Base-by-base conservation (phyloP, 768 basidiomycete species). In the Russula griseocarnosa region DNA sequence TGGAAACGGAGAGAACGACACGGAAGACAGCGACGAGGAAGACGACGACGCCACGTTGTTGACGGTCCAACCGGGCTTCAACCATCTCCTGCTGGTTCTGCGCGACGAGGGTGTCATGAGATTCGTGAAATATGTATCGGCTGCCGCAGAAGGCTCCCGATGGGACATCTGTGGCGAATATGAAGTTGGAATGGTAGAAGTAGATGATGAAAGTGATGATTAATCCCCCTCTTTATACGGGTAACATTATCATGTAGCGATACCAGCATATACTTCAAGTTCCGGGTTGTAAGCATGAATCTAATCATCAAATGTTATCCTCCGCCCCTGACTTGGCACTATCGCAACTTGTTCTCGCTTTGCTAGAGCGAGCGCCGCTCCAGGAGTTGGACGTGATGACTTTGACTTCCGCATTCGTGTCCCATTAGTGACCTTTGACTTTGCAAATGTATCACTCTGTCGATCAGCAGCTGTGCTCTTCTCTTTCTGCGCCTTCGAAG, bases 161-260 rank as follows among this genome's bases (percentile, higher is more conserved):
- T 98, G 94, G 94, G 96, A 98, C 73, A 77, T 98, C 13, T 92
- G 87, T 66, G 88, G 86, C 4, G 96, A 98, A 76, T 98, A 89
- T 73, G 92, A 94, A 71, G 87, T 97, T 11, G 94, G 92, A 3
- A 85, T 88, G 78, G 73, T 92, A 26, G 83, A 88, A 26, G 60
- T 58, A 55, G 67, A 68, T 20, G 66, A 67, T 22, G 66, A 67
- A 13, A 62, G 62, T n/a, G 60, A 55, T 42, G 57, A 60, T 24
- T 52, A 58, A 40, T 3, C 30, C 14, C 36, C 5, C 36, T 46
- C 5, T 3, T 32, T 11, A 34, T 34, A 53, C 22, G 24, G 8
- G 24, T 34, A 34, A 16, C 53, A 60, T 38, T 65, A 49, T 47
- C 34, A 32, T 52, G 54, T 65, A 56, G 54, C 47, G 22, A 18